phyloP scores from a whole-genome alignment of 2,329 filamentous ascomycete species.

The Stagonosporopsis vannaccii region DNA sequence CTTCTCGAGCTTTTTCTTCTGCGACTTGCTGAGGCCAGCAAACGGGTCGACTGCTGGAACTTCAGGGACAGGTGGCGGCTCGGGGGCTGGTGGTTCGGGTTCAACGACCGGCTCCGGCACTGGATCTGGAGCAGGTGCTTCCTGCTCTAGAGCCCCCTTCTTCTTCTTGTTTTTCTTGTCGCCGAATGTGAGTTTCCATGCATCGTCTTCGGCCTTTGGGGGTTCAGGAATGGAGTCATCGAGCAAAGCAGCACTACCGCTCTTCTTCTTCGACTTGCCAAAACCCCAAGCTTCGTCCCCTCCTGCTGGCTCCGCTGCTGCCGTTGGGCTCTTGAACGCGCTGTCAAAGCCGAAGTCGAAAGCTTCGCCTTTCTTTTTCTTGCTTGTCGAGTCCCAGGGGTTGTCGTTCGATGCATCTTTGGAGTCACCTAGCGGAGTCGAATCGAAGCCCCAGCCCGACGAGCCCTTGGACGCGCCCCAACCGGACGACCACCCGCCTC shows the following conservation, averaged over 20 bases:
- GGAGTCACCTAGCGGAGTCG: conserved; percentile 29
- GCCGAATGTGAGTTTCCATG: conserved; percentile 38
- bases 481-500: conserved; percentile 26
- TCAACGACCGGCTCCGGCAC: conserved; percentile 18
- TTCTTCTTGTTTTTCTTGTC: conserved; percentile 44
- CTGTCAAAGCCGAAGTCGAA: conserved; percentile 49
- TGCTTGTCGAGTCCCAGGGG: conserved; percentile 42
- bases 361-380: conserved; percentile 45
- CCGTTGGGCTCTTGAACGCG: conserved; percentile 31
- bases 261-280: conserved; percentile 52
- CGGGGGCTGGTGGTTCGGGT: conserved; percentile 37
- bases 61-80: conserved; percentile 47
- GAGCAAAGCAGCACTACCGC: conserved; percentile 33
- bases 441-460: conserved; percentile 36
- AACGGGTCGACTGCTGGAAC: conserved; percentile 44
- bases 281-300: conserved; percentile 46
- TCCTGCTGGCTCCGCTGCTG: conserved; percentile 30
- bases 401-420: conserved; percentile 46
- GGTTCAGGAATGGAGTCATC: conserved; percentile 31
- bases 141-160: conserved; percentile 32
- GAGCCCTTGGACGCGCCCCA: conserved; percentile 36
- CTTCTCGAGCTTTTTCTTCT: conserved; percentile 41
- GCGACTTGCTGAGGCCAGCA: conserved; percentile 38
- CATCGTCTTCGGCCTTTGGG: conserved; percentile 37
- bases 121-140: conserved; percentile 27